Base-by-base conservation (phyloP, 441 rosid genomes). In the Macaranga tanarius region DNA sequence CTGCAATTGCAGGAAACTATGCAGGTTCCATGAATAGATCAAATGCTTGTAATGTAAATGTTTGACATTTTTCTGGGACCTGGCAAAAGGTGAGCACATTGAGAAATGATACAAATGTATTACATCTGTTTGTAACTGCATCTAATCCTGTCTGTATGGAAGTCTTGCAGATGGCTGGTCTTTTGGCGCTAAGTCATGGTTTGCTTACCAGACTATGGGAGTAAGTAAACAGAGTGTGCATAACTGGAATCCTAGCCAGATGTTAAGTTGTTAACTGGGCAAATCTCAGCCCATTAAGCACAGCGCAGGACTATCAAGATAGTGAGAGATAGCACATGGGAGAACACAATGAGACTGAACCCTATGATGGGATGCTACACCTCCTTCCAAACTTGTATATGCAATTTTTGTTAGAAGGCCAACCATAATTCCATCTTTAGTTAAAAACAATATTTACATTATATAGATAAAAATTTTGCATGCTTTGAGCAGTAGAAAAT, bases 1-100 rank as follows among this genome's bases (percentile, higher is more conserved):
- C n/a, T 45, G 26, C 23, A 26, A 22, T 23, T 31, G 52, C 50
- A 64, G 77, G 50, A 42, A 70, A 42, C 23, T 9, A 1, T 34
- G 67, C 38, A 58, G 65, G 70, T 48, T 58, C 62, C 16, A 44
- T 70, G 71, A 45, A 8, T 22, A 65, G 72, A 59, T 67, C 71
- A 9, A 58, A 54, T 62, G 55, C 65, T 62, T 56, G 51, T 44
- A 51, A 26, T 47, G 25, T 51, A 50, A 57, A 22, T 57, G 50
- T 26, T 62, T 55, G 17, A 61, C 70, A 48, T 63, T 45, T 45
- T 38, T 22, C 22, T 26, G 6, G 38, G 19, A 62, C 48, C 17
- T 62, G 19, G 54, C 25, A 19, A 44, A 38, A 22, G 80, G 73
- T 71, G 71, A 52, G 38, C 63, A 68, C 45, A 25, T 40, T 19